A percentile compares a stretch with the other conserved stretches of the same genome.
phyloP scores from a whole-genome alignment of 768 basidiomycete species.

The Naganishia antarctica region DNA sequence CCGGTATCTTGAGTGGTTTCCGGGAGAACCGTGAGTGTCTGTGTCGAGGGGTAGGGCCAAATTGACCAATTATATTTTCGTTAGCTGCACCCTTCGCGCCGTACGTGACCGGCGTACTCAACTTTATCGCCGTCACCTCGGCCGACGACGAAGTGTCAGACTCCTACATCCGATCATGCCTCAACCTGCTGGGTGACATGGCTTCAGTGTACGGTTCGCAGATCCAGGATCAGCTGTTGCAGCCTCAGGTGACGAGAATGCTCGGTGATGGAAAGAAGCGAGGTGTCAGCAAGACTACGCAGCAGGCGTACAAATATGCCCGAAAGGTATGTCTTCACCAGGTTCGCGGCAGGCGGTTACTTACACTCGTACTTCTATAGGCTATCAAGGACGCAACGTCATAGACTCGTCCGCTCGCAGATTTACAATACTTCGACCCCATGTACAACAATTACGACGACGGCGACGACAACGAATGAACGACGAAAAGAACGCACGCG shows the following conservation, averaged over 20 bases:
- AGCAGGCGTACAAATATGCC: conserved; percentile 88
- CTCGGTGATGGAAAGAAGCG: conserved; percentile 68
- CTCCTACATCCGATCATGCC: conserved; percentile 63
- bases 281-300: conserved; percentile 68
- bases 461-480: conserved; percentile 10
- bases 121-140: conserved; percentile 69
- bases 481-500: conserved; percentile 16
- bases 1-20: conserved; percentile 83
- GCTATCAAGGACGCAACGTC: conserved; percentile 31
- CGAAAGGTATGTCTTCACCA: conserved; percentile 61
- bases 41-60: not conserved
- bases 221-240: conserved; percentile 70
- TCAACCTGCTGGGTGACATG: conserved; percentile 87
- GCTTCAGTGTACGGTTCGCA: conserved; percentile 77
- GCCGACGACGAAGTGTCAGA: conserved; percentile 80
- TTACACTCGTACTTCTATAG: conserved; percentile 5
- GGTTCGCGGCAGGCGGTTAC: not conserved
- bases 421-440: not conserved
- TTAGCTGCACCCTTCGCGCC: conserved; percentile 59
- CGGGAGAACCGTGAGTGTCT: conserved; percentile 66
- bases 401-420: not conserved
- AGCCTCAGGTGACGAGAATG: conserved; percentile 68
- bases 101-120: conserved; percentile 68
- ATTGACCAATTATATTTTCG: conserved; percentile 21
- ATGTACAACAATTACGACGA: conserved; percentile 6